Percentiles rank a stretch among this genome's conserved stretches.
Evolutionary conservation across 345 rosid genomes (phyloP).

Genomic region (Rhizophora apiculata): DNA sequence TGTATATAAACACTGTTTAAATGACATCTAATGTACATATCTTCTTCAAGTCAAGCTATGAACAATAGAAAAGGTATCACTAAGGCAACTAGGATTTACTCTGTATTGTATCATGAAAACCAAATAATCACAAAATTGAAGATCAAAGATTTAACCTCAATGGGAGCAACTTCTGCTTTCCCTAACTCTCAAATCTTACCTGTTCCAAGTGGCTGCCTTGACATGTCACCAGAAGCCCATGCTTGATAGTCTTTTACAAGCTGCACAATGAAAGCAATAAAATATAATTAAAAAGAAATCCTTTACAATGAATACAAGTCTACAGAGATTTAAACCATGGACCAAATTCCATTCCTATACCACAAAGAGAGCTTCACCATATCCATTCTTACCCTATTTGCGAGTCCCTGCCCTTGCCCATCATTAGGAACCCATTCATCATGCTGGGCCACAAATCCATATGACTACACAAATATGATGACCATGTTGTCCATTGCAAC

Average conservation of each 20-base stretch:
- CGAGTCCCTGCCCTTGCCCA: too few relatives aligned
- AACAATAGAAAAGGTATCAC: background rate
- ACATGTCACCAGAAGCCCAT: slow-evolving; percentile 84
- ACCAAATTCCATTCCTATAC: too few relatives aligned
- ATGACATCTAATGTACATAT: background rate
- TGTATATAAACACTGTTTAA: background rate
- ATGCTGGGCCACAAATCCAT: too few relatives aligned
- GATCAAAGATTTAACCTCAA: background rate
- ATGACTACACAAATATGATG: too few relatives aligned
- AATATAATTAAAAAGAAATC: background rate
- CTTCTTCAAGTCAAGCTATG: background rate
- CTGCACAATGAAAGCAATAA: slow-evolving; percentile 29
- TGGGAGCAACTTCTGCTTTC: background rate
- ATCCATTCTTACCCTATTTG: too few relatives aligned
- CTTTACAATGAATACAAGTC: background rate
- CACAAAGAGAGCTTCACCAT: too few relatives aligned
- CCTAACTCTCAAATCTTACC: slow-evolving; percentile 59
- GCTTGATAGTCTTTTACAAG: slow-evolving; percentile 85
- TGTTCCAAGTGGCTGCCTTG: slow-evolving; percentile 90
- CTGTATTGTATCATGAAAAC: background rate
- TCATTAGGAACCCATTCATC: too few relatives aligned
- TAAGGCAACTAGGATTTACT: background rate
- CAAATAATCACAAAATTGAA: background rate
- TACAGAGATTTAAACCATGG: background rate
- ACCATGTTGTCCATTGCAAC: too few relatives aligned